A percentile compares a stretch with the other conserved stretches of the same genome.
These are phyloP conservation scores for Acacia crassicarpa DNA, from an alignment of 306 rosid species.

Conservation along the genomic window DNA sequence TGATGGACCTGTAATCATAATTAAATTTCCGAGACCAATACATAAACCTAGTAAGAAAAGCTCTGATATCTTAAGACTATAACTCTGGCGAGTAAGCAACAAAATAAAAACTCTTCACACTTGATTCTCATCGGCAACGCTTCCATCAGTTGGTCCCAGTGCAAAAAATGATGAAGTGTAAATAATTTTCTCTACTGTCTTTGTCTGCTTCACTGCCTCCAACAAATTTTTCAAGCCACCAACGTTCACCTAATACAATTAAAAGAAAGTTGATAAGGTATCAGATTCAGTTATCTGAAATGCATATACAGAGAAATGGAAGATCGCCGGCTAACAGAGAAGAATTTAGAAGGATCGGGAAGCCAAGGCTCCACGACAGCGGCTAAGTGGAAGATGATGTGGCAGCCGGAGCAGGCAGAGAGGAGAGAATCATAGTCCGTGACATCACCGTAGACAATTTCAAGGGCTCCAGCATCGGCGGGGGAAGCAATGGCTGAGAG, in stretches of 20 bases:
- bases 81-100: background rate
- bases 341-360: conserved; percentile 78
- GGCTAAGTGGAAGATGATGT: conserved; percentile 81
- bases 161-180: conserved; percentile 92
- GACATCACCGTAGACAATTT: conserved; percentile 76
- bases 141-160: conserved; percentile 75
- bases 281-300: background rate
- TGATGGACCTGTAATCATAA: conserved; percentile 58
- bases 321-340: conserved; percentile 44
- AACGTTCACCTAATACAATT: conserved; percentile 61
- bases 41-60: conserved; percentile 2
- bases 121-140: conserved; percentile 69
- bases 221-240: conserved; percentile 76
- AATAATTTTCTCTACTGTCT: conserved; percentile 63
- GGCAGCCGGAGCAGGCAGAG: conserved; percentile 70
- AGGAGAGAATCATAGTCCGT: conserved; percentile 72
- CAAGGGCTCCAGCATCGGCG: conserved; percentile 31
- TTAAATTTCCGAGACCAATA: background rate
- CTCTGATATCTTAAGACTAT: background rate
- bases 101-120: conserved; percentile 33
- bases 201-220: conserved; percentile 67
- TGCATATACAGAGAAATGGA: background rate
- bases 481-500: conserved; percentile 60
- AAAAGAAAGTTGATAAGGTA: background rate
- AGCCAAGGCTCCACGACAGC: conserved; percentile 97